These are phyloP conservation scores for Plasmodium falciparum DNA, from an alignment of 169 alveolate species.

Conservation along the genomic window DNA sequence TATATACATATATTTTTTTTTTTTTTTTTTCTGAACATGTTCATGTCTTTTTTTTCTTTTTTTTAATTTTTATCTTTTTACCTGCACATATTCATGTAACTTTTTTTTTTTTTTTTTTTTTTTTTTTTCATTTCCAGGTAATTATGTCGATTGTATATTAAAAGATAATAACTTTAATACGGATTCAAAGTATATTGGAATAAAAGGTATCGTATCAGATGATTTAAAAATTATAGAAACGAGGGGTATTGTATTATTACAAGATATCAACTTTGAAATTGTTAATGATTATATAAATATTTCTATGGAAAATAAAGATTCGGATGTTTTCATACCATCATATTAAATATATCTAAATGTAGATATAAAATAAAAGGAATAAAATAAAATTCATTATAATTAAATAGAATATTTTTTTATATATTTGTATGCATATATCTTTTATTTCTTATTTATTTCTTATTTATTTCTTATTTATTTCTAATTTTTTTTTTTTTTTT, in stretches of 20 bases:
- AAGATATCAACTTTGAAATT: conserved; percentile 66
- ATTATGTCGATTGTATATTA: conserved; percentile 45
- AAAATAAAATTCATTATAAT: background rate
- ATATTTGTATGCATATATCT: too few relatives aligned
- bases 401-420: background rate
- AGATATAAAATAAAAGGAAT: background rate
- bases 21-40: background rate
- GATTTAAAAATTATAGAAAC: conserved; percentile 67
- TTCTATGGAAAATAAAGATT: conserved; percentile 37
- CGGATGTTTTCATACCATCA: conserved; percentile 63
- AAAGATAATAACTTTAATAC: conserved; percentile 7
- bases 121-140: conserved; percentile 27
- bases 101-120: background rate
- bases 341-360: conserved; percentile 1
- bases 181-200: conserved; percentile 38
- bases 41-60: background rate
- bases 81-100: background rate
- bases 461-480: background rate
- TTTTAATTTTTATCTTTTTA: background rate
- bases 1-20: background rate
- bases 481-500: background rate
- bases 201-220: conserved; percentile 71
- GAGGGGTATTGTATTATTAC: conserved; percentile 42
- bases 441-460: background rate
- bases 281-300: conserved; percentile 64